A percentile compares a stretch with the other conserved stretches of the same genome.
These are phyloP conservation scores for Phylloporus sp. DNA, from an alignment of 768 basidiomycete genomes.

Conservation along the genomic window DNA sequence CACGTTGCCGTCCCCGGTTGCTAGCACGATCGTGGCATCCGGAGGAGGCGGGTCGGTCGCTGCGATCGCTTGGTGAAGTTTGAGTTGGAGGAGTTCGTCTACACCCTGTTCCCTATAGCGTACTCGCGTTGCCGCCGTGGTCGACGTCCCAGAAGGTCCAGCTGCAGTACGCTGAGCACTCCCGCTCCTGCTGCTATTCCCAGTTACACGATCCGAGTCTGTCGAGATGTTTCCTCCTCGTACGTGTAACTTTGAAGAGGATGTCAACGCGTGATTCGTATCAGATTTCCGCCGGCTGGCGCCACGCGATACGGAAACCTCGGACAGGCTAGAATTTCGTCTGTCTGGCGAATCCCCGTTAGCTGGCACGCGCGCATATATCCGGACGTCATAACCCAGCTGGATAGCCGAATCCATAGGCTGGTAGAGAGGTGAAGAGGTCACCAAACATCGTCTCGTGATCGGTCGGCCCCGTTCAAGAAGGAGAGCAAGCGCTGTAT, in stretches of 20 bases:
- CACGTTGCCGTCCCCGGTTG: constrained; percentile 90
- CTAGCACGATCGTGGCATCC: constrained; percentile 79
- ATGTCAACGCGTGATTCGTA: not conserved
- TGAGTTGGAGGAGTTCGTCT: constrained; percentile 90
- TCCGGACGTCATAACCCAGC: constrained; percentile 69
- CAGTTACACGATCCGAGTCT: constrained; percentile 22
- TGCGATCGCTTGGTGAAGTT: constrained; percentile 82
- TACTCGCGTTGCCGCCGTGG: constrained; percentile 34
- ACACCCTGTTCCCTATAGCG: constrained; percentile 89
- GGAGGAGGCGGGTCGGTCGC: constrained; percentile 59
- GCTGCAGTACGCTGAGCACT: constrained; percentile 10
- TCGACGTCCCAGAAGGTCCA: constrained; percentile 13
- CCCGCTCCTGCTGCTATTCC: constrained; percentile 1
- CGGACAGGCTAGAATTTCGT: constrained; percentile 12
- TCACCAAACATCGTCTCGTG: constrained; percentile 68
- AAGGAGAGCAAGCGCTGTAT: constrained; percentile 70
- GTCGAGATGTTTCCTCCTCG: constrained; percentile 22
- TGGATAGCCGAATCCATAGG: constrained; percentile 67
- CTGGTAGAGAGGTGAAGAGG: constrained; percentile 82
- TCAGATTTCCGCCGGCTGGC: constrained; percentile 24
- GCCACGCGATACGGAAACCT: constrained; percentile 12
- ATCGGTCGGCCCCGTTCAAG: constrained; percentile 78
- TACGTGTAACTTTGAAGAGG: constrained; percentile 9
- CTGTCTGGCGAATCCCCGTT: constrained; percentile 59
- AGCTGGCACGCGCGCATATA: constrained; percentile 69